Percentiles rank a stretch among this genome's conserved stretches.
Evolutionary conservation across 2,329 filamentous ascomycete genomes (phyloP).

Genomic region (Stachybotrys chartarum): DNA sequence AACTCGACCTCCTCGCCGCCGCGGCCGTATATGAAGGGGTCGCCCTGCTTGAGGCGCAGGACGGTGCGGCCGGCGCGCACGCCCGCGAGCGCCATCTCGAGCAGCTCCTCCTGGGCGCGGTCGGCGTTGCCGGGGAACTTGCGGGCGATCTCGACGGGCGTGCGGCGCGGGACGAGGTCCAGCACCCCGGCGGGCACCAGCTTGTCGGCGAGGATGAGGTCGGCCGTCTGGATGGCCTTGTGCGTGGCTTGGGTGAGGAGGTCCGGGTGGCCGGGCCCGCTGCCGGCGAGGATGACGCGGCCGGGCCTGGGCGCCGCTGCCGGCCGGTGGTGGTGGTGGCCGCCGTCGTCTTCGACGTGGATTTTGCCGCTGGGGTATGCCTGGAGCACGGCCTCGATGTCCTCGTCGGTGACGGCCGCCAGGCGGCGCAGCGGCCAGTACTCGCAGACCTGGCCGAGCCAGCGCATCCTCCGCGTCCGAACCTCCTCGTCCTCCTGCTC

Average conservation of each 20-base stretch:
- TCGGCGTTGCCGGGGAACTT: slow-evolving; percentile 99
- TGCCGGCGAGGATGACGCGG: slow-evolving; percentile 80
- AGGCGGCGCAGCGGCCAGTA: slow-evolving; percentile 91
- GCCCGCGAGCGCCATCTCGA: slow-evolving; percentile 68
- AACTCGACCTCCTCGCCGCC: slow-evolving; percentile 89
- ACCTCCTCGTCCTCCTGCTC: slow-evolving; percentile 64
- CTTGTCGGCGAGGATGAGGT: slow-evolving; percentile 80
- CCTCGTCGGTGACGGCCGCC: slow-evolving; percentile 69
- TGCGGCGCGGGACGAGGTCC: slow-evolving; percentile 82
- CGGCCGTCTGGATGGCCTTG: slow-evolving; percentile 66
- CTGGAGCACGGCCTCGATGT: slow-evolving; percentile 69
- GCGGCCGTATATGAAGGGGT: slow-evolving; percentile 92
- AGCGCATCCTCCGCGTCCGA: slow-evolving; percentile 78
- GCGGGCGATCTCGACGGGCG: slow-evolving; percentile 82
- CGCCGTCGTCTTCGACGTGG: slow-evolving; percentile 9
- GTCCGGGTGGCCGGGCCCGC: slow-evolving; percentile 87
- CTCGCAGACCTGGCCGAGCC: slow-evolving; percentile 94
- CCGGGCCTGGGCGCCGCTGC: slow-evolving; percentile 36
- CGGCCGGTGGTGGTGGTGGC: slow-evolving; percentile 7
- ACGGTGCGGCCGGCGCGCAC: slow-evolving; percentile 64
- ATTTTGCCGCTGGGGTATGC: slow-evolving; percentile 48
- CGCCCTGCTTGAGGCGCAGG: slow-evolving; percentile 87
- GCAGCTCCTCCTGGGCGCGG: slow-evolving; percentile 81
- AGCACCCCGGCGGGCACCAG: slow-evolving; percentile 79
- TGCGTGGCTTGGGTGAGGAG: slow-evolving; percentile 78